Base-by-base conservation (phyloP, 768 basidiomycete species). In the Tephrocybe sp. region DNA sequence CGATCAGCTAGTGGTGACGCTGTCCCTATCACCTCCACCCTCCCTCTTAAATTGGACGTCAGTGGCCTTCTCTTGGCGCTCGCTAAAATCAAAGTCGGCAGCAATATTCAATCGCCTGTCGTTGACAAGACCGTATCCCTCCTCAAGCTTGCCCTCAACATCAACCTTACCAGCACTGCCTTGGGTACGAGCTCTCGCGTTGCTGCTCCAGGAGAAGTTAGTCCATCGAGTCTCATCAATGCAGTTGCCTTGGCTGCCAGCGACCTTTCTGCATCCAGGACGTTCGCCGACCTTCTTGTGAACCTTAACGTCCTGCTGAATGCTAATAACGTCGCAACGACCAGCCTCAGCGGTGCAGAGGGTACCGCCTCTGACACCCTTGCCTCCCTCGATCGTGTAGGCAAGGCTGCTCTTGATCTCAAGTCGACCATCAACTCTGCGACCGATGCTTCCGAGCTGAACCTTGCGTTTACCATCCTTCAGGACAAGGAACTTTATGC, bases 241-340 rank as follows among this genome's bases (percentile, higher is more conserved):
- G 30, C 39, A n/a, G 48, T 49, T 26, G 30, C 36, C 20, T 30
- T 26, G 48, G 43, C 47, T 46, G 26, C 51, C 43, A 40, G 45
- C 51, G 26, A 45, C 49, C 54, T 57, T 22, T 19, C 40, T 9
- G 45, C 39, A 14, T 51, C 57, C 20, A 57, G 53, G 20, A 47
- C 54, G 39, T 42, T 51, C 23, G 51, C 53, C 34, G 49, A 55
- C 41, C 51, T 53, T 43, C 39, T 42, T 30, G 31, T 30, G 1
- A 49, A 49, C 4, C 30, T 49, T 7, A 17, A 35, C n/a, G 34
- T 23, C 33, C 45, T 47, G 3, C 20, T 34, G 19, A 19, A 35
- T n/a, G 33, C 23, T 3, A 47, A 34, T 36, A 17, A 16, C 45
- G 35, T 10, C 11, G 35, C 11, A 3, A 17, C 17, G 17, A 36